Conservation (phyloP, 768 basidiomycete species). For the Galerina marginata region DNA sequence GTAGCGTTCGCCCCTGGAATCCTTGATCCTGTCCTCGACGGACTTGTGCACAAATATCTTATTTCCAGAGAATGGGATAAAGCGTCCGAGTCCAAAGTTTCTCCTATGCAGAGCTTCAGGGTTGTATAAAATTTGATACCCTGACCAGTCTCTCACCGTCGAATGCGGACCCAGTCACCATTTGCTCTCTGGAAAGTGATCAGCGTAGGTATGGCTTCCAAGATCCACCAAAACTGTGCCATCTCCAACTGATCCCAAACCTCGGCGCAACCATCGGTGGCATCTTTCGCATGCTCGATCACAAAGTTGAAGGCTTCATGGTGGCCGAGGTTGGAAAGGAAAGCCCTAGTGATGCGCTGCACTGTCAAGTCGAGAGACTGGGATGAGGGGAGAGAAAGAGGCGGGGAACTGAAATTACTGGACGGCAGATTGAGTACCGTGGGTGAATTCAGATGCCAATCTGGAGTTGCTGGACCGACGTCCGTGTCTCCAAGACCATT, state of each 20-base stretch:
- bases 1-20: too few species aligned
- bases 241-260: constrained; percentile 28
- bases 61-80: constrained; percentile 30
- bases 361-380: too few species aligned
- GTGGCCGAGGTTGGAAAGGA: too few species aligned
- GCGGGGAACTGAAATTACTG: too few species aligned
- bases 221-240: constrained; percentile 28
- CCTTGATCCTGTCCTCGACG: constrained; percentile 9
- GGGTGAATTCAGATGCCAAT: too few species aligned
- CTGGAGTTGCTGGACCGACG: too few species aligned
- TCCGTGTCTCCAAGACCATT: too few species aligned
- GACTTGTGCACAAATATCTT: constrained; percentile 28
- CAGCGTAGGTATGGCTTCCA: constrained; percentile 27
- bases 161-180: constrained; percentile 28
- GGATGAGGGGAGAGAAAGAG: too few species aligned
- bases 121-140: not conserved
- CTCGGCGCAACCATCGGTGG: constrained; percentile 17
- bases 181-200: constrained; percentile 24
- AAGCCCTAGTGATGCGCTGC: too few species aligned
- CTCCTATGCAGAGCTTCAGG: constrained; percentile 19
- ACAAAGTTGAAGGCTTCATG: not conserved
- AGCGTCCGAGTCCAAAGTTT: constrained; percentile 35
- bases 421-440: too few species aligned
- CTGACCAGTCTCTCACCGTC: constrained; percentile 31
- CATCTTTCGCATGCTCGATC: not conserved